Base-by-base conservation (phyloP, 768 basidiomycete genomes). In the Rickenella mellea region DNA sequence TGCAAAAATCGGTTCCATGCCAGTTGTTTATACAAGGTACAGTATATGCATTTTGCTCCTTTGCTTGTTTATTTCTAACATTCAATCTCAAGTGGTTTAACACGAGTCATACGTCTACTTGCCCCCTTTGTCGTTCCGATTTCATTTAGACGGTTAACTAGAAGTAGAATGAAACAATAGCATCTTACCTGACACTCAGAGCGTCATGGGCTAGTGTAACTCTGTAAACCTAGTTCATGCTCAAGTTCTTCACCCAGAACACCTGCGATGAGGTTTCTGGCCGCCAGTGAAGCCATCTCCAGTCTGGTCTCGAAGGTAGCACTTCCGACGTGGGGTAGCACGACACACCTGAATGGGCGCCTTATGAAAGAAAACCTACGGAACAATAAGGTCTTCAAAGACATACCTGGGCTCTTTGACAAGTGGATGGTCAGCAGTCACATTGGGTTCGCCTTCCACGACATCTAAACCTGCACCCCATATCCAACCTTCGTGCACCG, bases 1-100 rank as follows among this genome's bases (percentile, higher is more conserved):
- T 96, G 93, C 64, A 89, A 86, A 62, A 96, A 96, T 58, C 70
- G 83, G 30, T 97, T 94, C 73, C 93, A 96, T 57, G 80, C 89
- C 0, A 80, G 76, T 17, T 97, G 93, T 64, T 61, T 97, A 48
- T 96, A 83, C 68, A 93, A 94, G 70, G 87, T 78, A 36, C 38
- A 70, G 55, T 32, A 45, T 8, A 47, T 25, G 17, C 26, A 12
- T 21, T n/a, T 33, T 8, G 8, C 9, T 27, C 12, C 5, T 20
- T 17, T 27, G 21, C 25, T 11, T 11, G n/a, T n/a, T 29, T 27
- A 4, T 5, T 14, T 26, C 22, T 20, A 24, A 21, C 25, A 15
- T 15, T 30, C 25, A 40, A 9, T 24, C 46, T 48, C 19, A 44
- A 91, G 86, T 92, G 89, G 89, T 91, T 90, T 60, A 83, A 81